Conservation (phyloP, 345 rosid genomes). For the Eutrema yunnanense region DNA sequence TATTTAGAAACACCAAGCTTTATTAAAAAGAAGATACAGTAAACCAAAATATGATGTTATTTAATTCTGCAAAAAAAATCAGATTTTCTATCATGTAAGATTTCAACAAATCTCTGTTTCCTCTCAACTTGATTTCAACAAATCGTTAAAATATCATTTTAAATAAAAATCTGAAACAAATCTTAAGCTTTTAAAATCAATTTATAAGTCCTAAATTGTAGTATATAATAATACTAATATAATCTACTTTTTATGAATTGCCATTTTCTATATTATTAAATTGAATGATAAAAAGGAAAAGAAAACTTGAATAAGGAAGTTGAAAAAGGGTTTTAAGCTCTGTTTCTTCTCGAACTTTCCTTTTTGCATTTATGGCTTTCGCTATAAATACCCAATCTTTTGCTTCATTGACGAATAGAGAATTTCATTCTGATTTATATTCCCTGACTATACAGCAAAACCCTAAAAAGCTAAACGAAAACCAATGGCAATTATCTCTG, state of each 20-base stretch:
- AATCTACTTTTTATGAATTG: background rate
- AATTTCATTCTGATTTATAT: background rate
- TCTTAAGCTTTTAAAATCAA: background rate
- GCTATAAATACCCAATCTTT: slow-evolving; percentile 4
- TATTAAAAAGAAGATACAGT: too few species aligned
- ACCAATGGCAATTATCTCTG: slow-evolving; percentile 74
- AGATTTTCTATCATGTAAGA: background rate
- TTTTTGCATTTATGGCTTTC: background rate
- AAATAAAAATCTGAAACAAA: background rate
- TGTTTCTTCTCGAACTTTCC: slow-evolving; percentile 10
- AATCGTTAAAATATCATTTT: background rate
- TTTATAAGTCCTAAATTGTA: background rate
- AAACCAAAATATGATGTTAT: background rate
- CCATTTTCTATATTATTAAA: background rate
- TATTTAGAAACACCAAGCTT: too few species aligned
- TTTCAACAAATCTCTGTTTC: background rate
- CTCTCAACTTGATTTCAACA: background rate
- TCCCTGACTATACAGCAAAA: background rate
- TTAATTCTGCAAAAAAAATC: background rate
- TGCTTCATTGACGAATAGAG: background rate
- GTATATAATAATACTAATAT: background rate
- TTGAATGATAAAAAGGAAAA: background rate
- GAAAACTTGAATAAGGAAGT: background rate
- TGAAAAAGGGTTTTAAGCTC: background rate
- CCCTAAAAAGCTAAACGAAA: background rate